phyloP scores from a whole-genome alignment of 148 eudicot species.

The Heliosperma pusillum region DNA sequence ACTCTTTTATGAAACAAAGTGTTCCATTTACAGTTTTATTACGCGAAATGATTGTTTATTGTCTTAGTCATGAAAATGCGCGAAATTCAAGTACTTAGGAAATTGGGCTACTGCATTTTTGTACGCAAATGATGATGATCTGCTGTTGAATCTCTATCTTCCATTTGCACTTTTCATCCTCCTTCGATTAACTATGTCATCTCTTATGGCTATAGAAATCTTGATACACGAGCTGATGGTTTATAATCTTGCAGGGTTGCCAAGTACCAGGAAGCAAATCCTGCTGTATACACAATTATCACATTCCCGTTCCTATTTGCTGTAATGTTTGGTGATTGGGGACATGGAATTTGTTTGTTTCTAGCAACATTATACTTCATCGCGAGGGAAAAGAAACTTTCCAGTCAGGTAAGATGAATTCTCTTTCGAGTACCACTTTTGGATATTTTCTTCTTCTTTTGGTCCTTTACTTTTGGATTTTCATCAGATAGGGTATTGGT shows the following conservation, averaged over 20 bases:
- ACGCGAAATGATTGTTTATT: neutral
- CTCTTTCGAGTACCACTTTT: neutral
- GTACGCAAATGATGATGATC: neutral
- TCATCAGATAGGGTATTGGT: neutral
- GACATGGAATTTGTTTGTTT: constrained; percentile 85
- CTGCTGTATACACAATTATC: constrained; percentile 68
- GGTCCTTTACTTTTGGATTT: neutral
- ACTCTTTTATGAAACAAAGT: neutral
- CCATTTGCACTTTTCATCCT: neutral
- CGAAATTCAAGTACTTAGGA: neutral
- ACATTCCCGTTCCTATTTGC: constrained; percentile 93
- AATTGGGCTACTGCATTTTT: neutral
- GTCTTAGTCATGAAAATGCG: neutral
- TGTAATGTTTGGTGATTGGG: constrained; percentile 96
- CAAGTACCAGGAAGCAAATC: constrained; percentile 92
- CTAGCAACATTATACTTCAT: constrained; percentile 70
- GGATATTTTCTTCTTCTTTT: neutral
- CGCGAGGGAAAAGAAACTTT: constrained; percentile 58
- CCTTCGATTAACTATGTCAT: neutral
- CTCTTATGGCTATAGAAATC: constrained; percentile 5
- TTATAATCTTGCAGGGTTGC: constrained; percentile 58
- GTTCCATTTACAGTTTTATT: neutral
- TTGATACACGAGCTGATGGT: neutral
- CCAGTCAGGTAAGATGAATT: constrained; percentile 57
- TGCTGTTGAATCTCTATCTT: neutral